Evolutionary conservation across 2,329 filamentous ascomycete genomes (phyloP).

Genomic region (Raffaelea ambrosiae): DNA sequence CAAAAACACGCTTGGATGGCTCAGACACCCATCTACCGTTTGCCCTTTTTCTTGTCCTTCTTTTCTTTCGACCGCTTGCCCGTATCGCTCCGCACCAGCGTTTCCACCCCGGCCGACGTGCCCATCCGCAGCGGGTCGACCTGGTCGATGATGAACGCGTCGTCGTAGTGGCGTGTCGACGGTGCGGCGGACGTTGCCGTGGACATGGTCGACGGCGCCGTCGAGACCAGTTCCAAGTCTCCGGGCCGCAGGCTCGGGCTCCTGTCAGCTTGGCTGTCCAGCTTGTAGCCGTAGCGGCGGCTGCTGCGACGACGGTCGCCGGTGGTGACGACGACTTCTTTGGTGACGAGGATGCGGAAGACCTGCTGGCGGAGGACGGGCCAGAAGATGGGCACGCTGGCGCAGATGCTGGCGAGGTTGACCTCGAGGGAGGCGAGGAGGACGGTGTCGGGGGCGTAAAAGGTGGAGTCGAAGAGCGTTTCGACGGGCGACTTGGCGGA

Average conservation of each 20-base stretch:
- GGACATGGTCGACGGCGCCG: background rate
- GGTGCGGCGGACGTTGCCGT: background rate
- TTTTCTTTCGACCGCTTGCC: too few relatives aligned
- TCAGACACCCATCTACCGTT: background rate
- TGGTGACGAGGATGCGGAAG: conserved; percentile 17
- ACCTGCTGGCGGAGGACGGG: conserved; percentile 17
- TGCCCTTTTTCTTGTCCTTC: background rate
- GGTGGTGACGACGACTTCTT: conserved; percentile 2
- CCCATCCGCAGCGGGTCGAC: conserved; percentile 10
- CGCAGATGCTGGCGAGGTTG: conserved; percentile 10
- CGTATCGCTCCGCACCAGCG: conserved; percentile 4
- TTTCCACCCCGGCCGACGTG: conserved; percentile 4
- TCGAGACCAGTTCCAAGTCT: too few relatives aligned
- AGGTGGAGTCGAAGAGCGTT: conserved; percentile 18
- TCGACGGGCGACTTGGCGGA: conserved; percentile 12
- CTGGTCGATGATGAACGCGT: conserved; percentile 9
- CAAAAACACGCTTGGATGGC: too few relatives aligned
- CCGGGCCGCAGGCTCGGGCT: too few relatives aligned
- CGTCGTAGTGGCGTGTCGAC: conserved; percentile 9
- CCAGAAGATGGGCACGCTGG: conserved; percentile 19
- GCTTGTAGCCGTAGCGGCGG: background rate
- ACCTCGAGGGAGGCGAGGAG: conserved; percentile 19
- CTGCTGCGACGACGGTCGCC: background rate
- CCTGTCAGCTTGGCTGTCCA: background rate
- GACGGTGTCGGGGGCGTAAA: conserved; percentile 17